phyloP scores from a whole-genome alignment of 139 green algal genomes.

The Chlorella sp. region DNA sequence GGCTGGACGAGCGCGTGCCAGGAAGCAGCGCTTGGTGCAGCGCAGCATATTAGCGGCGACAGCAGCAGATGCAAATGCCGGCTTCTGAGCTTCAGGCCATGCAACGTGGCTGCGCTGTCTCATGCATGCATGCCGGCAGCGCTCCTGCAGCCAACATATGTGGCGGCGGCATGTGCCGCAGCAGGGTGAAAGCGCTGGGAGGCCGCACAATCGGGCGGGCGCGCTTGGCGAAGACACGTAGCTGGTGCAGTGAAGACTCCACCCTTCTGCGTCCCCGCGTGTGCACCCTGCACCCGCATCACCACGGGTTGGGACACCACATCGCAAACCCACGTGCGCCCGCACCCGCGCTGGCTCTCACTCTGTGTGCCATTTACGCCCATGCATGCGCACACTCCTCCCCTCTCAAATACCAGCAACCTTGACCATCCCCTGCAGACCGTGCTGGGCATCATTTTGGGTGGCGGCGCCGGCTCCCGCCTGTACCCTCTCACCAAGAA shows the following conservation, averaged over 20 bases:
- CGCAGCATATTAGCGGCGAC: background rate
- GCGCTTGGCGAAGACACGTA: too few species aligned
- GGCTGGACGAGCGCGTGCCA: background rate
- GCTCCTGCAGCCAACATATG: too few species aligned
- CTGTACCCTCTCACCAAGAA: constrained; percentile 99
- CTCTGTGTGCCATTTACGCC: background rate
- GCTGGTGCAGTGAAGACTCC: too few species aligned
- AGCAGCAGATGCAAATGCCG: background rate
- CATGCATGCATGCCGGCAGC: too few species aligned
- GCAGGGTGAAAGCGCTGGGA: too few species aligned
- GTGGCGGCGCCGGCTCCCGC: constrained; percentile 93
- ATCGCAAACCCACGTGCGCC: background rate
- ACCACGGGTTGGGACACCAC: background rate
- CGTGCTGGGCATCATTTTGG: constrained; percentile 96
- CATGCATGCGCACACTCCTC: too few species aligned
- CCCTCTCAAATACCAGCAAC: too few species aligned
- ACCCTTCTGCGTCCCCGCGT: too few species aligned
- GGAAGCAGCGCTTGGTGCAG: background rate
- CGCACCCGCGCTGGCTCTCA: background rate
- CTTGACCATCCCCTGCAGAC: constrained; percentile 74
- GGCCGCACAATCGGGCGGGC: too few species aligned
- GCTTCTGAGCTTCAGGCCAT: too few species aligned
- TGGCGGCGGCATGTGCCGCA: too few species aligned
- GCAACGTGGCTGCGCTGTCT: too few species aligned
- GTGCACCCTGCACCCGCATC: background rate